A percentile compares a stretch with the other conserved stretches of the same genome.
These are phyloP conservation scores for Macrocybe sp. DNA, from an alignment of 1,284 basidiomycete genomes.

Conservation along the genomic window DNA sequence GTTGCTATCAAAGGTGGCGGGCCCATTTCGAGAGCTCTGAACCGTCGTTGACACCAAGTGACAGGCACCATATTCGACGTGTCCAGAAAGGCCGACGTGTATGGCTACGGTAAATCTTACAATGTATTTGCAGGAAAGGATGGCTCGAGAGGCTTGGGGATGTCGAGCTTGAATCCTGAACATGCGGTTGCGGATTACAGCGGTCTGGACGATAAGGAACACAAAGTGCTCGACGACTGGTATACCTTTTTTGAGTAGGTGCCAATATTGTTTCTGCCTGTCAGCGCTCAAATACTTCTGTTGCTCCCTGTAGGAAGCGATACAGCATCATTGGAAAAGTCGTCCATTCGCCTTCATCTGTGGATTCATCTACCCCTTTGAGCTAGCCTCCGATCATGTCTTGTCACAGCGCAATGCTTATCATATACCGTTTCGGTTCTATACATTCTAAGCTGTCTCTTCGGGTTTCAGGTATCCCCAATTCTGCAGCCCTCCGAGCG, in stretches of 20 bases:
- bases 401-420: too few relatives aligned
- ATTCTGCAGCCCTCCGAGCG: too few relatives aligned
- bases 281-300: conserved; percentile 9
- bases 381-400: too few relatives aligned
- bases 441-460: too few relatives aligned
- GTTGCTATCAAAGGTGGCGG: conserved; percentile 81
- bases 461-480: too few relatives aligned
- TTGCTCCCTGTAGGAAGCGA: conserved; percentile 49
- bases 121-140: conserved; percentile 87
- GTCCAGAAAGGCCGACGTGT: conserved; percentile 74
- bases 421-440: too few relatives aligned
- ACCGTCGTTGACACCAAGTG: not conserved
- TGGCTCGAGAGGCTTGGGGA: conserved; percentile 76
- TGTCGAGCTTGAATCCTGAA: conserved; percentile 83
- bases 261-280: not conserved
- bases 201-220: conserved; percentile 66
- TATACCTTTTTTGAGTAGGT: conserved; percentile 59
- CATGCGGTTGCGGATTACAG: conserved; percentile 91
- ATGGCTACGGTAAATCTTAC: conserved; percentile 70
- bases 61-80: conserved; percentile 84
- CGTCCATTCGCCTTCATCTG: conserved; percentile 12
- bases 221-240: conserved; percentile 91
- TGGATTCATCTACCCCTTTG: too few relatives aligned
- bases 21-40: not conserved
- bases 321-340: conserved; percentile 76